phyloP scores from a whole-genome alignment of 441 rosid species.

The Rhodomyrtus psidioides region DNA sequence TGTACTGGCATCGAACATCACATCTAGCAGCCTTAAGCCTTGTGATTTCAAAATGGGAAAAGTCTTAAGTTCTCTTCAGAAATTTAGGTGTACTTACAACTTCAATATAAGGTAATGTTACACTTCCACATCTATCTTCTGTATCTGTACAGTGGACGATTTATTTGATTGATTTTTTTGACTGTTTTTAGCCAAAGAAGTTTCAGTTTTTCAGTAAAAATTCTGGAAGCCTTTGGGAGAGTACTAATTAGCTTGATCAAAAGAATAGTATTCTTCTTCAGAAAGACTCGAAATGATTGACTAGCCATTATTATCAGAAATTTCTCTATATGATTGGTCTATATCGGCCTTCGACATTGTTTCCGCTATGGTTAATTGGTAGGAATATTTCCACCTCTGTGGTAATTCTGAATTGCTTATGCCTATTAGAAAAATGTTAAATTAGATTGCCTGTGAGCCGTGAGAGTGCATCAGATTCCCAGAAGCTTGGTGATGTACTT shows the following conservation, averaged over 20 bases:
- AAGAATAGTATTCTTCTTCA: background rate
- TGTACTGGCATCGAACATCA: slow-evolving; percentile 47
- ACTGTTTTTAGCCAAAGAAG: background rate
- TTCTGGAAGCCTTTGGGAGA: background rate
- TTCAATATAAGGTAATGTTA: slow-evolving; percentile 54
- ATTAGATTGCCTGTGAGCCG: slow-evolving; percentile 53
- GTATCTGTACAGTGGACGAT: background rate
- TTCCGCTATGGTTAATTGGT: background rate
- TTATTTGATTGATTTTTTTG: background rate
- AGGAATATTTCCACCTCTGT: background rate
- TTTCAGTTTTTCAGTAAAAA: background rate
- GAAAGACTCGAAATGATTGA: background rate
- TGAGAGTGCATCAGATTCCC: slow-evolving; percentile 26
- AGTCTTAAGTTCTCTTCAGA: slow-evolving; percentile 62
- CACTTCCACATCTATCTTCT: background rate
- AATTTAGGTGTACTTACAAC: slow-evolving; percentile 68
- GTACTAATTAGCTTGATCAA: background rate
- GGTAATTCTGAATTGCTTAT: background rate
- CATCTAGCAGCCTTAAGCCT: slow-evolving; percentile 64
- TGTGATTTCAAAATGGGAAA: slow-evolving; percentile 89
- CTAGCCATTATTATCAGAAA: background rate
- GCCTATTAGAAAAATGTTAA: background rate
- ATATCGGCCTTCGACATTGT: background rate
- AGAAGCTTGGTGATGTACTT: slow-evolving; percentile 42
- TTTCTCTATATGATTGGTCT: background rate